Evolutionary conservation across 768 basidiomycete species (phyloP), one percentile per base, ranked within the genome.

Genomic region (Suillus paluster): DNA sequence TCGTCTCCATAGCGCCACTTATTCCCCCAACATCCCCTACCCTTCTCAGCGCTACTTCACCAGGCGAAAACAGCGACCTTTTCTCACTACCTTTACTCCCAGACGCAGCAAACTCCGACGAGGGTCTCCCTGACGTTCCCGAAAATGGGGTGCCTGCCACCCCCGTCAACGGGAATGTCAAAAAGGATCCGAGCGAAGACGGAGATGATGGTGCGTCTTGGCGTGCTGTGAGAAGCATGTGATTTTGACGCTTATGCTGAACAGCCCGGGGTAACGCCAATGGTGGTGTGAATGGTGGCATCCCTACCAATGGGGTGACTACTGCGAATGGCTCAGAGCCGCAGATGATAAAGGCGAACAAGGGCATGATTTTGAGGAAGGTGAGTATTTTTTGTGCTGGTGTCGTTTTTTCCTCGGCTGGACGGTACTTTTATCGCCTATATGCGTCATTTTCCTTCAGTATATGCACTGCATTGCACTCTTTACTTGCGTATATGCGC

Each of bases 331-430:
- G 27, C 27, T 75, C 73, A 23, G 80, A 81, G 36, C 79, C 78
- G 21, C 75, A 73, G 21, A 81, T 83, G 34, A 89, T 92, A 58
- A 96, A 96, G 71, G 94, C 94, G 30, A 96, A 97, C 78, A 97
- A 97, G 81, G 94, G 95, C 38, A 92, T 96, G 88, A 95, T 97
- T 46, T 76, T 97, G 49, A 75, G 92, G 67, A 97, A 92, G 83
- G 89, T 87, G 59, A 10, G 12, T 55, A 57, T 50, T 6, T 39
- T 12, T 23, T 5, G n/a, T n/a, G n/a, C 15, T 21, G 9, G 15
- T 44, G 19, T 27, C n/a, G 14, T 41, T 10, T 23, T 38, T 89
- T 90, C 68, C 89, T 90, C 34, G 66, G 81, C 78, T 83, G 52
- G 2, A 48, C 3, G 46, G 15, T 15, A 25, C 25, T 46, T 25